Evolutionary conservation across 495 filamentous ascomycete species (phyloP).

Genomic region (Penicillium antarcticum): DNA sequence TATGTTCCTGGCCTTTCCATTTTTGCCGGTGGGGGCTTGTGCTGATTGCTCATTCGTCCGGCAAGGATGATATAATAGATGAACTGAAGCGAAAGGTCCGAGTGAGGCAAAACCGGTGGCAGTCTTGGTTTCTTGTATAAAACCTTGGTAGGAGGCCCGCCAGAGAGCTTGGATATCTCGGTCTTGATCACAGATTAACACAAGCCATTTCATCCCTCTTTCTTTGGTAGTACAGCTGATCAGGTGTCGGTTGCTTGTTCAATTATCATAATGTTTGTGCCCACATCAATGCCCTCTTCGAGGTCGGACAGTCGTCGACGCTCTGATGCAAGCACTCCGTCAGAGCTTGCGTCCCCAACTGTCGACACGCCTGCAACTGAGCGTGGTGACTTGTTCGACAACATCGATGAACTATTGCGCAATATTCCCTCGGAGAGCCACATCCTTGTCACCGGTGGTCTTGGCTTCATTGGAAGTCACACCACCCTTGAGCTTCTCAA

Average conservation of each 20-base stretch:
- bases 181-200: slow-evolving; percentile 3
- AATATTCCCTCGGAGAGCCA: slow-evolving; percentile 32
- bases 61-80: slow-evolving; percentile 8
- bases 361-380: slow-evolving; percentile 42
- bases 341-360: slow-evolving; percentile 33
- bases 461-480: slow-evolving; percentile 66
- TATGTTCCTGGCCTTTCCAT: slow-evolving; percentile 10
- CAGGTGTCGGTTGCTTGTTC: not conserved
- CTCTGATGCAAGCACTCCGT: slow-evolving; percentile 32
- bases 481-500: slow-evolving; percentile 61
- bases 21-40: slow-evolving; percentile 18
- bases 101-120: slow-evolving; percentile 12
- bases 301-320: slow-evolving; percentile 32
- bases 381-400: slow-evolving; percentile 38
- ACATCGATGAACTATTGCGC: slow-evolving; percentile 34
- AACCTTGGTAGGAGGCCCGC: slow-evolving; percentile 9
- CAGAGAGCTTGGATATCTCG: not conserved
- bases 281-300: slow-evolving; percentile 6
- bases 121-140: slow-evolving; percentile 16
- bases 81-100: slow-evolving; percentile 14
- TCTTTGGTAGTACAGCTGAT: not conserved
- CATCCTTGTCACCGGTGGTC: slow-evolving; percentile 62
- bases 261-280: not conserved
- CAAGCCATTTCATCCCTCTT: slow-evolving; percentile 1
- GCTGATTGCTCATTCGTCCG: slow-evolving; percentile 12